Evolutionary conservation across 2,329 filamentous ascomycete genomes (phyloP).

Genomic region (Colletotrichum sp.): DNA sequence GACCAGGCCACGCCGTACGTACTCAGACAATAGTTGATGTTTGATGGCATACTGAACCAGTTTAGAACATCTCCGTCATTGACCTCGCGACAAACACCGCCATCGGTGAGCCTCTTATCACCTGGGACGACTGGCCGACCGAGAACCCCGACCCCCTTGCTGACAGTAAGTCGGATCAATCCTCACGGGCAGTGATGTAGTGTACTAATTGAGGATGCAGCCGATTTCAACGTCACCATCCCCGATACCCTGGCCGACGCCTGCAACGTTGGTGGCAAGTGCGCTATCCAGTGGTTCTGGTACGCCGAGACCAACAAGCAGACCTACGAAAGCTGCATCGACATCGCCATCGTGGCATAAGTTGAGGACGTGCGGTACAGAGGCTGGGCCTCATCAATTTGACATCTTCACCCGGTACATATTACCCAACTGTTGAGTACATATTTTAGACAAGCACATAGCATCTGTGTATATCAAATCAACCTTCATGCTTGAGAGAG

Average conservation of each 20-base stretch:
- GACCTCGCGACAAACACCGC: slow-evolving; percentile 49
- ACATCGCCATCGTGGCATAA: slow-evolving; percentile 45
- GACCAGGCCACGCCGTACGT: slow-evolving; percentile 32
- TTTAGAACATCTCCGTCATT: slow-evolving; percentile 54
- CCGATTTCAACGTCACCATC: slow-evolving; percentile 60
- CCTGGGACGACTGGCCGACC: slow-evolving; percentile 37
- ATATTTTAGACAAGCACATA: background rate
- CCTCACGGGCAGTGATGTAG: background rate
- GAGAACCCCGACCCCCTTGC: slow-evolving; percentile 19
- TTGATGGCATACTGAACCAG: background rate
- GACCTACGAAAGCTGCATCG: slow-evolving; percentile 68
- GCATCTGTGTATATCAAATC: background rate
- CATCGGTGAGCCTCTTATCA: slow-evolving; percentile 52
- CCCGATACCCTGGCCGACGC: slow-evolving; percentile 48
- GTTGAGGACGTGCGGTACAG: background rate
- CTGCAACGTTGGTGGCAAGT: slow-evolving; percentile 54
- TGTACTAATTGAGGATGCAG: slow-evolving; percentile 29
- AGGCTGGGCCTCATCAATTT: background rate
- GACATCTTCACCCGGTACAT: background rate
- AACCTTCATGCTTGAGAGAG: background rate
- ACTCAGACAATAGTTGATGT: fast-evolving
- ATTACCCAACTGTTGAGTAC: background rate
- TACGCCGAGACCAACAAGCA: slow-evolving; percentile 59
- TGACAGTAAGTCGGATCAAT: slow-evolving; percentile 23
- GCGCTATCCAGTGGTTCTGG: slow-evolving; percentile 67